Base-by-base conservation (phyloP, 306 rosid genomes). In the Cucurbita maxima region DNA sequence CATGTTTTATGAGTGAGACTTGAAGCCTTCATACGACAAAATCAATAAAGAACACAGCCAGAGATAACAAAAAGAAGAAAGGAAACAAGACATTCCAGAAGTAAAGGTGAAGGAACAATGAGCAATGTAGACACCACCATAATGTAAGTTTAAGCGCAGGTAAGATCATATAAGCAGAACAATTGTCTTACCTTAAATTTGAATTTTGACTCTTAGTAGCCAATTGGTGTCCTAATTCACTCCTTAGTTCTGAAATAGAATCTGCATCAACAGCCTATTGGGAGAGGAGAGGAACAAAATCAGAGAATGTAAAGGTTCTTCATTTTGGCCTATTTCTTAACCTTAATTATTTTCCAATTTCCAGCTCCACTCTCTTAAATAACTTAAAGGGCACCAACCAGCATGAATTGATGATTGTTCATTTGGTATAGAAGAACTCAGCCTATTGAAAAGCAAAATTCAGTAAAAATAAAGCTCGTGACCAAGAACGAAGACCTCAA, bases 181-280 rank as follows among this genome's bases (percentile, higher is more conserved):
- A 75, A 73, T 74, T 59, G 60, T 44, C 58, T 72, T 84, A 70
- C 97, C 97, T 88, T 81, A 89, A 85, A 62, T 87, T 84, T 61
- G 82, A 55, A 74, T 81, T 75, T 57, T 81, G 84, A 85, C 97
- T 90, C 80, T 87, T 90, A 13, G 61, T 82, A 72, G 98, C 98
- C 76, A 90, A 77, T 20, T 88, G 98, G 58, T 90, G 81, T 76
- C 97, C 98, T 58, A 93, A 78, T 77, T 88, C 97, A 86, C 97
- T 93, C 79, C 96, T 88, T 70, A 93, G 70, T 80, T 79, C 77
- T 12, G 96, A 82, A 77, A 90, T 50, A 63, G 86, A 63, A 71
- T 90, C 96, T 18, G 86, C 94, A 80, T 86, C 37, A 69, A 90
- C 88, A 81, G 97, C 97, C 98, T 90, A 77, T 76, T 80, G 74